phyloP scores from a whole-genome alignment of 495 filamentous ascomycete genomes.

The Neurospora hispaniola region DNA sequence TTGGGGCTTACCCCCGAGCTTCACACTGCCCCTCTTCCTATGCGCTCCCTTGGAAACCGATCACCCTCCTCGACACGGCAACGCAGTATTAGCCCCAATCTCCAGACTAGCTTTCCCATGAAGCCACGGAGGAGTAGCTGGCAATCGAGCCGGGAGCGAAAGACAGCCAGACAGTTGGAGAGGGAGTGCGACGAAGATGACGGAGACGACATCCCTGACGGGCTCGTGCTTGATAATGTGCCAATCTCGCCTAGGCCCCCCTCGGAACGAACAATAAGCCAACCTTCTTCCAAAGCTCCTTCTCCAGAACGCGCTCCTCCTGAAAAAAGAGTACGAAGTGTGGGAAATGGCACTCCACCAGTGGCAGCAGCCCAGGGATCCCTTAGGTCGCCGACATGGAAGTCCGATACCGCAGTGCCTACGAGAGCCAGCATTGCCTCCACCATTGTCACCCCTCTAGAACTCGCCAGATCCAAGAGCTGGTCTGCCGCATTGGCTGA shows the following conservation, averaged over 20 bases:
- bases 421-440: conserved; percentile 13
- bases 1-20: conserved; percentile 23
- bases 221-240: conserved; percentile 85
- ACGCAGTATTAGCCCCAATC: conserved; percentile 31
- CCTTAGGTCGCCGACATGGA: conserved; percentile 38
- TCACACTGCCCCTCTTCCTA: conserved; percentile 19
- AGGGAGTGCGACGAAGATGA: conserved; percentile 85
- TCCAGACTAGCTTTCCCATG: conserved; percentile 32
- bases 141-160: conserved; percentile 58
- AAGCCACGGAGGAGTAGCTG: conserved; percentile 52
- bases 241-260: conserved; percentile 82
- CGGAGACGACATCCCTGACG: conserved; percentile 76
- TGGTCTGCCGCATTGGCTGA: conserved; percentile 74
- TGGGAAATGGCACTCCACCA: conserved; percentile 45
- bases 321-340: conserved; percentile 38
- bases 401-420: conserved; percentile 23
- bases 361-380: conserved; percentile 38
- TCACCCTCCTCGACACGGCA: conserved; percentile 20
- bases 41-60: conserved; percentile 26
- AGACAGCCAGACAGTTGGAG: conserved; percentile 70
- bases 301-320: conserved; percentile 46
- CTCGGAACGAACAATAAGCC: conserved; percentile 48
- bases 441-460: conserved; percentile 19
- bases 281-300: conserved; percentile 35
- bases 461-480: conserved; percentile 60